phyloP scores from a whole-genome alignment of 306 rosid genomes.

The Leucaena leucocephala region DNA sequence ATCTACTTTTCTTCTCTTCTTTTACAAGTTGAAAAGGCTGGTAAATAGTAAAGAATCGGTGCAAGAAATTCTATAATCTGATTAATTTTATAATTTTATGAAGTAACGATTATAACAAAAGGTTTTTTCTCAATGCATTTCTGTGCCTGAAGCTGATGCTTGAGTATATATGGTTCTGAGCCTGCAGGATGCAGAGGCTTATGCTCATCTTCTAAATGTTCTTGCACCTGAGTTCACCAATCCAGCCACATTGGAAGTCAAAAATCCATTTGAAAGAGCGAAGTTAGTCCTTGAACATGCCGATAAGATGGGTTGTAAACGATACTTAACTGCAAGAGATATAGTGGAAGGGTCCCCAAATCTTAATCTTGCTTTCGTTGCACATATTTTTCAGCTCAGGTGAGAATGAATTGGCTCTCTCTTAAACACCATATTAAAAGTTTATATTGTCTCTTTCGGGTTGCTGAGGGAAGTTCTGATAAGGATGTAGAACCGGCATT shows the following conservation, averaged over 20 bases:
- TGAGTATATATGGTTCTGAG: constrained; percentile 31
- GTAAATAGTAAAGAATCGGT: background rate
- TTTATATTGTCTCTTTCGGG: constrained; percentile 14
- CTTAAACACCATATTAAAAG: constrained; percentile 2
- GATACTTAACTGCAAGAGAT: constrained; percentile 92
- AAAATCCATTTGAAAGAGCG: constrained; percentile 83
- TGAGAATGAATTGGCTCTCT: constrained; percentile 46
- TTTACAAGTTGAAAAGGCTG: background rate
- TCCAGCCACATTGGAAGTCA: constrained; percentile 72
- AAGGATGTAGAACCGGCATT: background rate
- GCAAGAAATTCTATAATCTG: background rate
- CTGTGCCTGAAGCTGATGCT: constrained; percentile 14
- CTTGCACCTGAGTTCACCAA: constrained; percentile 92
- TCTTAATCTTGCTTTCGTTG: constrained; percentile 96
- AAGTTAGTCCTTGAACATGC: constrained; percentile 92
- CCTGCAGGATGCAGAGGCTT: constrained; percentile 93
- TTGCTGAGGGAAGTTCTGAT: background rate
- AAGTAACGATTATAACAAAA: background rate
- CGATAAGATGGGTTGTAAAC: constrained; percentile 94
- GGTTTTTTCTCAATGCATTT: constrained; percentile 5
- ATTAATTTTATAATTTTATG: background rate
- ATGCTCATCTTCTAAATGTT: constrained; percentile 87
- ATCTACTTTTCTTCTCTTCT: constrained; percentile 4
- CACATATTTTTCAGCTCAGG: constrained; percentile 96
- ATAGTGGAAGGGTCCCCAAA: constrained; percentile 97